Conservation (phyloP, 352 stramenopile species). For the Phytophthora vignae region DNA sequence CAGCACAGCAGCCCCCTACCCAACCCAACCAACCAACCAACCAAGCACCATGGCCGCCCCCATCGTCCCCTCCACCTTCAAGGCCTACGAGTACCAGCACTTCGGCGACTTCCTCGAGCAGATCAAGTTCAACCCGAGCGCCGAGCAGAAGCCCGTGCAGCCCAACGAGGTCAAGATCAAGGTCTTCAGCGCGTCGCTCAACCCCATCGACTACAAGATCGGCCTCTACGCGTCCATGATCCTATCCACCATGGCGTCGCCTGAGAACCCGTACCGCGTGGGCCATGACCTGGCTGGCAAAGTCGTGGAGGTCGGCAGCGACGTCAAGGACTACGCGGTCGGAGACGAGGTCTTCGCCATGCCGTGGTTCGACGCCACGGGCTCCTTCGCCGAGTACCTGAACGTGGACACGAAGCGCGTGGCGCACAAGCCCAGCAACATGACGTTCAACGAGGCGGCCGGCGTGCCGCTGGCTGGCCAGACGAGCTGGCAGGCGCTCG, state of each 20-base stretch:
- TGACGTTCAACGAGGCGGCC: slow-evolving; percentile 50
- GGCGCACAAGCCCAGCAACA: slow-evolving; percentile 47
- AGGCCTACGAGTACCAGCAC: slow-evolving; percentile 41
- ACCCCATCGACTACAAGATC: slow-evolving; percentile 43
- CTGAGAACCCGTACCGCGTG: slow-evolving; percentile 23
- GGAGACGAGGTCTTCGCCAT: slow-evolving; percentile 49
- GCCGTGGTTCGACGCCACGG: slow-evolving; percentile 4
- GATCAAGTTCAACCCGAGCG: slow-evolving; percentile 34
- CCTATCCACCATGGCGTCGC: slow-evolving; percentile 4
- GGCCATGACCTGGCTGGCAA: slow-evolving; percentile 32
- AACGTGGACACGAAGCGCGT: slow-evolving; percentile 34
- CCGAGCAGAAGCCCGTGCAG: slow-evolving; percentile 27
- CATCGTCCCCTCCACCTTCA: slow-evolving; percentile 24
- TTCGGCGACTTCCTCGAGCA: slow-evolving; percentile 40
- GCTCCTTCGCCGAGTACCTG: slow-evolving; percentile 50
- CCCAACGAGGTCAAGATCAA: slow-evolving; percentile 40
- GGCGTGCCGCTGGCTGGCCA: slow-evolving; percentile 33
- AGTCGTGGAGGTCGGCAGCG: slow-evolving; percentile 41
- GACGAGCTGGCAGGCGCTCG: slow-evolving; percentile 24
- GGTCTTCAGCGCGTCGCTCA: slow-evolving; percentile 43
- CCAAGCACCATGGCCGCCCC: slow-evolving; percentile 11
- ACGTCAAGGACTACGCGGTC: slow-evolving; percentile 36
- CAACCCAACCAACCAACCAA: slow-evolving; percentile 7
- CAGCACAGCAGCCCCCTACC: neutral
- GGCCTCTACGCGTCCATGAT: slow-evolving; percentile 11